Conservation (phyloP, 2,329 filamentous ascomycete genomes). For the Aspergillus novofumigatus region DNA sequence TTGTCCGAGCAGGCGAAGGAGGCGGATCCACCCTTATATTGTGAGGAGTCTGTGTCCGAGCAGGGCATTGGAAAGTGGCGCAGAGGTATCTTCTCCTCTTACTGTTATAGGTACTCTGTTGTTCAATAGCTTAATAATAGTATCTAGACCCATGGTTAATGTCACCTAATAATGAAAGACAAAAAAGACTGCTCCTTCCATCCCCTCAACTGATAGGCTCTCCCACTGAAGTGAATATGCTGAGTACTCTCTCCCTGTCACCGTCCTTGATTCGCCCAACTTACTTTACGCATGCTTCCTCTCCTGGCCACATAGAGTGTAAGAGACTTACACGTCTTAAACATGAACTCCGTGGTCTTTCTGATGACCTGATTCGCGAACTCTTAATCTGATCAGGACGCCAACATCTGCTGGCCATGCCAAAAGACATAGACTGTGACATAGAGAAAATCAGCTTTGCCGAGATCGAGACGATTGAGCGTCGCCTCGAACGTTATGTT, state of each 20-base stretch:
- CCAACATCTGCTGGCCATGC: conserved; percentile 14
- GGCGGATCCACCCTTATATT: conserved; percentile 15
- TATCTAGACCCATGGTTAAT: conserved; percentile 12
- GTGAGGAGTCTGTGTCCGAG: conserved; percentile 7
- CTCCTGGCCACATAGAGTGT: conserved; percentile 7
- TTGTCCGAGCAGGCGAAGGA: too few species aligned
- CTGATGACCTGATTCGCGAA: conserved; percentile 13
- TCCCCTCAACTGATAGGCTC: conserved; percentile 11
- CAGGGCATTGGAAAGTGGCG: conserved; percentile 12
- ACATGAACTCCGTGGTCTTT: conserved; percentile 13
- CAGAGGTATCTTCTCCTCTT: conserved; percentile 16
- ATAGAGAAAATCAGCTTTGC: conserved; percentile 5
- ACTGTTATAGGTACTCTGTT: conserved; percentile 4
- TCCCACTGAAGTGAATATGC: conserved; percentile 18
- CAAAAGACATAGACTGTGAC: conserved; percentile 8
- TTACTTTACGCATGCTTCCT: conserved; percentile 11
- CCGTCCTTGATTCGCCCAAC: conserved; percentile 14
- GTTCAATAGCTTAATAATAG: conserved; percentile 11
- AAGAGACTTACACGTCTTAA: conserved; percentile 10
- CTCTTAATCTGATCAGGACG: conserved; percentile 14
- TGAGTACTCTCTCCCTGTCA: conserved; percentile 12
- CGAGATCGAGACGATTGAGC: conserved; percentile 8
- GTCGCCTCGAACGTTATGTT: conserved; percentile 11
- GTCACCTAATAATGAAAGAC: conserved; percentile 8
- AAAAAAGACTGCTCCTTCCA: conserved; percentile 13